Evolutionary conservation across 2,329 filamentous ascomycete species (phyloP).

Genomic region (Venturia nashicola): DNA sequence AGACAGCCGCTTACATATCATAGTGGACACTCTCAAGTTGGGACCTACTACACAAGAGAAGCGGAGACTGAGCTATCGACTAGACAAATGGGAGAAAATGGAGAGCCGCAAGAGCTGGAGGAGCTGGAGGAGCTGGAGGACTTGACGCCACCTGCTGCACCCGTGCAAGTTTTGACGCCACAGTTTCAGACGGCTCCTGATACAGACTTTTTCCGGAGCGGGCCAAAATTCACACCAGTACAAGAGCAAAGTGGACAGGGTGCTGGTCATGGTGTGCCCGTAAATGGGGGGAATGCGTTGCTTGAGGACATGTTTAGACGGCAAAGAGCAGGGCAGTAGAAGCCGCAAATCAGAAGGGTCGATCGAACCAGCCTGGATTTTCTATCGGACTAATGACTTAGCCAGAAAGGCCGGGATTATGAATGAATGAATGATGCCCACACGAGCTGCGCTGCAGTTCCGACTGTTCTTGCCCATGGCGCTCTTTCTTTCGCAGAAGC

Average conservation of each 20-base stretch:
- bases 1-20: neutral
- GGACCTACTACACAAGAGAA: too few species aligned
- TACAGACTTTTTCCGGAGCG: slow-evolving; percentile 17
- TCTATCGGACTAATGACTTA: neutral
- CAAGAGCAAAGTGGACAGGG: neutral
- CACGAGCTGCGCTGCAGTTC: neutral
- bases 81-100: slow-evolving; percentile 21
- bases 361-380: neutral
- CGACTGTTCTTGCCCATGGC: neutral
- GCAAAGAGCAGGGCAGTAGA: slow-evolving; percentile 1
- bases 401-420: neutral
- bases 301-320: neutral
- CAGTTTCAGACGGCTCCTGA: slow-evolving; percentile 11
- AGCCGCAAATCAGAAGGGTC: neutral
- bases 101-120: neutral
- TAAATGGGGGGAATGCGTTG: slow-evolving; percentile 1
- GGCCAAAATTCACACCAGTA: neutral
- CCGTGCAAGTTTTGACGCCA: neutral
- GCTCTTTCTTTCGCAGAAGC: neutral
- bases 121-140: neutral
- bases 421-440: slow-evolving; percentile 1
- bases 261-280: neutral
- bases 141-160: neutral
- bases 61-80: too few species aligned
- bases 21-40: slow-evolving; percentile 43